phyloP scores from a whole-genome alignment of 306 rosid species.

The Cicer judaicum region DNA sequence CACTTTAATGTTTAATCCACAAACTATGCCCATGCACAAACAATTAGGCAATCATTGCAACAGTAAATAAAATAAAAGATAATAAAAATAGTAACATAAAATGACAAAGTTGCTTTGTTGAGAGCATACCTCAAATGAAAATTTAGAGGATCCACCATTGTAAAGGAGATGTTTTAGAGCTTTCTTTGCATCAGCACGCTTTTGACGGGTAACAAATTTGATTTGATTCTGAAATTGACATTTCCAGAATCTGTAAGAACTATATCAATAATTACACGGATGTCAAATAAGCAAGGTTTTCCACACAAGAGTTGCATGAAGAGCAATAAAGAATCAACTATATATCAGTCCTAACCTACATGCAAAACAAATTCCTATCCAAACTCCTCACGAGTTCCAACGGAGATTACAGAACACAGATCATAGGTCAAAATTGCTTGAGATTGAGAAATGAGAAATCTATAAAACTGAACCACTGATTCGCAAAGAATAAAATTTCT shows the following conservation, averaged over 20 bases:
- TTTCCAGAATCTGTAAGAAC: constrained; percentile 44
- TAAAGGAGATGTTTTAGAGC: constrained; percentile 77
- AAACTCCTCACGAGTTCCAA: constrained; percentile 12
- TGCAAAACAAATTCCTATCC: constrained; percentile 15
- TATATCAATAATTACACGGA: constrained; percentile 13
- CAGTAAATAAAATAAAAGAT: constrained; percentile 31
- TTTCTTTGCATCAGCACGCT: constrained; percentile 88
- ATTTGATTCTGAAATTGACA: constrained; percentile 62
- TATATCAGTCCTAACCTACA: constrained; percentile 6
- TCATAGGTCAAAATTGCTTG: background rate
- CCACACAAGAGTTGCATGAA: background rate
- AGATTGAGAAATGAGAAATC: constrained; percentile 38
- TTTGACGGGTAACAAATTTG: constrained; percentile 69
- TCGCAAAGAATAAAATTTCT: too few relatives aligned
- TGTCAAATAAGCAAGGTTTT: constrained; percentile 36
- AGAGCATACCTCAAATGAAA: constrained; percentile 56
- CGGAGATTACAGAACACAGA: background rate
- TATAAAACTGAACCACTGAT: constrained; percentile 5
- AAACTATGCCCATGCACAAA: constrained; percentile 4
- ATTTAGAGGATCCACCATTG: constrained; percentile 62
- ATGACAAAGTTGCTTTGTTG: constrained; percentile 29
- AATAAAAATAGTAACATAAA: constrained; percentile 21
- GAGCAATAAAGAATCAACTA: background rate
- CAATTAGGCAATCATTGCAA: constrained; percentile 6
- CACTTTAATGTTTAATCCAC: constrained; percentile 33